Base-by-base conservation (phyloP, 2,329 filamentous ascomycete species). In the Hypomyces perniciosus region DNA sequence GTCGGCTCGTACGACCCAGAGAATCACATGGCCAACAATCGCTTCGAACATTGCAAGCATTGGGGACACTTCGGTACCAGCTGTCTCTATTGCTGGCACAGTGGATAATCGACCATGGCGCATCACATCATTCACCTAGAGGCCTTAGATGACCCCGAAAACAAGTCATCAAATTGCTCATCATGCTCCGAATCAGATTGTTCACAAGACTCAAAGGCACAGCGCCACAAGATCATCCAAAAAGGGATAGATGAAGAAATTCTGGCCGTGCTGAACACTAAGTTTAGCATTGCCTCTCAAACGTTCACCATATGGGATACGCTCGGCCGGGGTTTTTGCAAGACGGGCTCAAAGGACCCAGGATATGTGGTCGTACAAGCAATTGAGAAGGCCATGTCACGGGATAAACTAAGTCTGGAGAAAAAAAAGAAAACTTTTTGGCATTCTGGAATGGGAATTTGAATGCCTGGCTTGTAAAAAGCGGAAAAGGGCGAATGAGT, bases 381-480 rank as follows among this genome's bases (percentile, higher is more conserved):
- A 5, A 31, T 44, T 7, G 47, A 49, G 10, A 31, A 10, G 31
- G 40, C 39, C 4, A 27, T 44, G 12, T 10, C 20, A 13, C 28
- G 10, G 12, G 12, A 41, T 6, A 20, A 26, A 13, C 40, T 49
- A 5, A 29, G 12, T 10, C 12, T 49, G 20, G 26, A 41, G 7
- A 31, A 31, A 31, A 49, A 49, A 49, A 29, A 35, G 13, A n/a
- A 20, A 26, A 1, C 47, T 49, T 4, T 49, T 44, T 12, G 27
- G 40, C 12, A 37, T 49, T 29, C n/a, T 49, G 7, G 33, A 34
- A 10, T 49, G 47, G 47, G 31, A 44, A 10, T 49, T 49, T n/a
- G 47, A 49, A 31, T 49, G 47, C 26, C 8, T 49, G 31, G 39
- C 27, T 6, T 49, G 47, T 40, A 49, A n/a, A 26, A 44, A 20